Percentiles rank a stretch among this genome's conserved stretches.
These are phyloP conservation scores for Pelargonium myrrhifolium DNA, from an alignment of 441 rosid species.

Conservation along the genomic window DNA sequence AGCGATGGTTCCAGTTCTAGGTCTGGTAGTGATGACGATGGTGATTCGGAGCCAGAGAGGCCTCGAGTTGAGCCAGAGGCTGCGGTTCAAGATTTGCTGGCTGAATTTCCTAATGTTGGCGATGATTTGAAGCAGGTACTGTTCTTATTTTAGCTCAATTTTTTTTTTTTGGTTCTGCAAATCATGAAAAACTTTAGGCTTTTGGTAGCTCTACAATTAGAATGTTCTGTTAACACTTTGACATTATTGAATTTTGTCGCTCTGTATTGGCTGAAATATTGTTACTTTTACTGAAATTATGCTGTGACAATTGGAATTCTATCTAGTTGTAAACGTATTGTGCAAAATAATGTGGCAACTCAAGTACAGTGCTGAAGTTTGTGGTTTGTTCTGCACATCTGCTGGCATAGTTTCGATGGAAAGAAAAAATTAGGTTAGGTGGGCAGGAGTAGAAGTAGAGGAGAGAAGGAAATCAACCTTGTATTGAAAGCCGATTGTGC, in stretches of 20 bases:
- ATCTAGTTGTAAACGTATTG: neutral
- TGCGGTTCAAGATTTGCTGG: slow-evolving; percentile 41
- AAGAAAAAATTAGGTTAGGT: neutral
- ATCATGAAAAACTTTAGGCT: neutral
- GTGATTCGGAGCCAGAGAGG: slow-evolving; percentile 26
- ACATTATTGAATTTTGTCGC: neutral
- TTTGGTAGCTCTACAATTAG: neutral
- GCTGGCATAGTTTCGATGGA: neutral
- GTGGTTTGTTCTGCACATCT: neutral
- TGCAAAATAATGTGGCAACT: neutral
- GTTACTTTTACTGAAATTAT: neutral
- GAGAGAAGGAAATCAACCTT: neutral
- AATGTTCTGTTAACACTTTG: neutral
- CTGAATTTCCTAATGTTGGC: slow-evolving; percentile 58
- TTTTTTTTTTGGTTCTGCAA: neutral
- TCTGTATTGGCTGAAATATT: neutral
- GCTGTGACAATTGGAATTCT: neutral
- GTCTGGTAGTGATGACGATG: slow-evolving; percentile 20
- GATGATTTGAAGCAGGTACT: slow-evolving; percentile 66
- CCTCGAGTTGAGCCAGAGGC: slow-evolving; percentile 35
- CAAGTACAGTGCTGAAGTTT: neutral
- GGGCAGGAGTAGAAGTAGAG: neutral
- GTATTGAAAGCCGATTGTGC: too few species aligned
- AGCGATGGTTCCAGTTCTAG: slow-evolving; percentile 21
- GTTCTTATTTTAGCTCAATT: neutral